Base-by-base conservation (phyloP, 257 asterid species). In the Coffea canephora region DNA sequence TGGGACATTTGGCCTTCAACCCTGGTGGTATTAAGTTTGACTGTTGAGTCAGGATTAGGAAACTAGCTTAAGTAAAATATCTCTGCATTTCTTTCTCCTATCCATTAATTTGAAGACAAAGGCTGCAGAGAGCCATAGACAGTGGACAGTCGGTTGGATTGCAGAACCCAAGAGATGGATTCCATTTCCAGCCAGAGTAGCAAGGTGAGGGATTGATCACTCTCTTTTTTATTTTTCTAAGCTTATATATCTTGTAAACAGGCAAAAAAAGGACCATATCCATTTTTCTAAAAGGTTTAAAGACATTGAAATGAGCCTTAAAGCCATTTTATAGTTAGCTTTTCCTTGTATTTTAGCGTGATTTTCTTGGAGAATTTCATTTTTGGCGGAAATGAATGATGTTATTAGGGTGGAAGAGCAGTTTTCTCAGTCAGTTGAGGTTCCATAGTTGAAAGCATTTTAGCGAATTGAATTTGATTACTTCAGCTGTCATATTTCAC, bases 101-200 rank as follows among this genome's bases (percentile, higher is more conserved):
- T 10, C 21, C 21, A 57, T 57, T 57, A 19, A 57, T 57, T 57
- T 57, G 25, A 57, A 57, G 65, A 19, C 2, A 18, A 27, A 52
- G 48, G n/a, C 25, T 43, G 49, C 19, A 49, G 3, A 18, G 65
- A 73, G 43, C 46, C 5, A 14, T 52, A 52, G 59, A 14, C 11
- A 43, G 31, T 6, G 15, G 11, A 10, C 34, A 3, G 36, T 0
- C 68, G 23, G 68, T 62, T 62, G 25, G 16, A 54, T 4, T 18
- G 54, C 10, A 73, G 48, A 5, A 68, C 16, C 52, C 52, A 39
- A 69, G 16, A 34, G 52, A 74, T 74, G 78, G 78, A 74, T 74
- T 55, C 78, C 78, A 52, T 31, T 31, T 45, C 67, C 67, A 52
- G n/a, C 77, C 77, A 74, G 59, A 74, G 18, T 18, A 31, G 67